Evolutionary conservation across 805 yeast genomes (phyloP).

Genomic region (Saturnispora ahearnii): DNA sequence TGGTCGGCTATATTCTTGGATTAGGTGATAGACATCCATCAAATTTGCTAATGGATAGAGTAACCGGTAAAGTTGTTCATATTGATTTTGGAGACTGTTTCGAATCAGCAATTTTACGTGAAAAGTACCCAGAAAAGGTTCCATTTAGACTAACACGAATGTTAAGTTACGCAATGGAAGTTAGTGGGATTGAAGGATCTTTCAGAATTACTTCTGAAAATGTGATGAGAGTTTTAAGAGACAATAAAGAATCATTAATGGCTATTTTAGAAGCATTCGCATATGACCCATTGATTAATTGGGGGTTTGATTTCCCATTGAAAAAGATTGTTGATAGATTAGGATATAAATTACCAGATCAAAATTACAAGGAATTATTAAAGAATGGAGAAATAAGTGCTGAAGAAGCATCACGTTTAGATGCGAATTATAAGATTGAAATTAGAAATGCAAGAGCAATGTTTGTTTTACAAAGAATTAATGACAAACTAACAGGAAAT

Average conservation of each 20-base stretch:
- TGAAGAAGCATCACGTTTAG: slow-evolving; percentile 63
- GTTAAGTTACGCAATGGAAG: slow-evolving; percentile 98
- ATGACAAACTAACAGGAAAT: slow-evolving; percentile 88
- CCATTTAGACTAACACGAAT: slow-evolving; percentile 95
- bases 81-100: slow-evolving; percentile 99
- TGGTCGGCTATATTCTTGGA: slow-evolving; percentile 96
- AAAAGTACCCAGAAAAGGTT: slow-evolving; percentile 95
- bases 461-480: slow-evolving; percentile 78
- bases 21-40: slow-evolving; percentile 98
- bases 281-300: slow-evolving; percentile 93
- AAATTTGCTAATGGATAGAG: slow-evolving; percentile 86
- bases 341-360: slow-evolving; percentile 48
- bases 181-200: slow-evolving; percentile 95
- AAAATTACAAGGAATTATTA: slow-evolving; percentile 60
- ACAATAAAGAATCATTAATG: slow-evolving; percentile 92
- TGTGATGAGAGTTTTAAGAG: slow-evolving; percentile 90
- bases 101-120: slow-evolving; percentile 94
- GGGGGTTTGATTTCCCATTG: slow-evolving; percentile 96
- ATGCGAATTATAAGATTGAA: slow-evolving; percentile 60
- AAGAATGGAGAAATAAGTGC: slow-evolving; percentile 70
- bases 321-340: slow-evolving; percentile 59
- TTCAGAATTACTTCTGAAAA: slow-evolving; percentile 94
- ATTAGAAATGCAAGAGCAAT: slow-evolving; percentile 85
- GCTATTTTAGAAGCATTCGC: slow-evolving; percentile 98
- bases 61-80: slow-evolving; percentile 92